Evolutionary conservation across 495 filamentous ascomycete genomes (phyloP).

Genomic region (Recurvomyces mirabilis): DNA sequence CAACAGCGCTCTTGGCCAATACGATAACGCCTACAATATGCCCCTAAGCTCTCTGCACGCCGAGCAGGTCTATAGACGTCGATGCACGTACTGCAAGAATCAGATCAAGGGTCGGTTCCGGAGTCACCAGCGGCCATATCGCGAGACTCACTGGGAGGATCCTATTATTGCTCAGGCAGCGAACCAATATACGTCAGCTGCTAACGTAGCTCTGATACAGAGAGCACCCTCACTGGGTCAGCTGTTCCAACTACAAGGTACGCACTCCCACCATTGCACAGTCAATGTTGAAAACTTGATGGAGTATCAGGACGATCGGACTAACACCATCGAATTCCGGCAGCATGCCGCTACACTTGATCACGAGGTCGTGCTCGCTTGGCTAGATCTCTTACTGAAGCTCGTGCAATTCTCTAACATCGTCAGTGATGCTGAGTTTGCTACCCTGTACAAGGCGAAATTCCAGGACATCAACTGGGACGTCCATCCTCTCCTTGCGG

Average conservation of each 20-base stretch:
- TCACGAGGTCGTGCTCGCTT: neutral
- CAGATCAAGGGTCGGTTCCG: neutral
- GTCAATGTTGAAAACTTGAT: slow-evolving; percentile 3
- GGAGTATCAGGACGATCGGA: neutral
- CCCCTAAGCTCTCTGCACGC: neutral
- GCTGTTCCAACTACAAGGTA: neutral
- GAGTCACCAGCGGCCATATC: neutral
- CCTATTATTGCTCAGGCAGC: neutral
- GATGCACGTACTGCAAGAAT: no score
- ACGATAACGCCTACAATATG: neutral
- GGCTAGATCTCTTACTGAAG: neutral
- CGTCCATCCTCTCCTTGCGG: no score
- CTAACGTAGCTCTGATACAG: neutral
- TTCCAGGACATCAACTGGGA: no score
- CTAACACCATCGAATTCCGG: slow-evolving; percentile 1
- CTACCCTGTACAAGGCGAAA: neutral
- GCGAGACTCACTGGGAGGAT: neutral
- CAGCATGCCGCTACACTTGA: neutral
- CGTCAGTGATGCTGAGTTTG: neutral
- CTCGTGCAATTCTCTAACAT: neutral
- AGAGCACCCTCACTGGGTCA: neutral
- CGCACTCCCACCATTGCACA: neutral
- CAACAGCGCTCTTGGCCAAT: neutral
- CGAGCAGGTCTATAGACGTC: neutral
- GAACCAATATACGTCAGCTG: neutral